phyloP scores from a whole-genome alignment of 2,329 filamentous ascomycete genomes.

The Hortaea werneckii region DNA sequence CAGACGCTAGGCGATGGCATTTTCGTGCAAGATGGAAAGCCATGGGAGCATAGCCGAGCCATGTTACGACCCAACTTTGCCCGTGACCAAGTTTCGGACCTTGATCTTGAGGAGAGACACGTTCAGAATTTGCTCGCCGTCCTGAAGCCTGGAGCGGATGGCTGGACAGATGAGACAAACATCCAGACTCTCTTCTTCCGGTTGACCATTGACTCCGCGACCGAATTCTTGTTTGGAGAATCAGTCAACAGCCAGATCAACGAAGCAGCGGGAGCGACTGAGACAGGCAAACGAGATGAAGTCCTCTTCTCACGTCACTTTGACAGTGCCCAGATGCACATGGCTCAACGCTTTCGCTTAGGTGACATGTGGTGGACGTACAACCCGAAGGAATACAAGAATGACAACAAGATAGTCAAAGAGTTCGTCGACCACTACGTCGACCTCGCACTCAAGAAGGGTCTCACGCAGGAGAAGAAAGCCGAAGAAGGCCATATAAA shows the following conservation, averaged over 20 bases:
- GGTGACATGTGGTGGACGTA: constrained; percentile 27
- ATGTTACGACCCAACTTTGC: constrained; percentile 30
- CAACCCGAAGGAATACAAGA: constrained; percentile 27
- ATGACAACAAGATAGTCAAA: constrained; percentile 32
- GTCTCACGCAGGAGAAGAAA: constrained; percentile 9
- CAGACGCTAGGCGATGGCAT: constrained; percentile 24
- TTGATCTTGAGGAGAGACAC: constrained; percentile 27
- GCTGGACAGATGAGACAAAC: constrained; percentile 23
- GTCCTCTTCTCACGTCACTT: constrained; percentile 34
- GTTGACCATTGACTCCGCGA: constrained; percentile 40
- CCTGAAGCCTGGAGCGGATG: constrained; percentile 16
- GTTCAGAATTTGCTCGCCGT: constrained; percentile 25
- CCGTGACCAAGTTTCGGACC: constrained; percentile 28
- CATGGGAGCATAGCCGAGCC: constrained; percentile 27
- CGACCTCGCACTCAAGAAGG: constrained; percentile 32
- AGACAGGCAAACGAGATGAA: constrained; percentile 15
- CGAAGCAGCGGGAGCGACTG: constrained; percentile 18
- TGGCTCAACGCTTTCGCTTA: constrained; percentile 27
- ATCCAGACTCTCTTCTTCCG: constrained; percentile 36
- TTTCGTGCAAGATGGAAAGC: constrained; percentile 25
- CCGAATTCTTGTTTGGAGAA: constrained; percentile 39
- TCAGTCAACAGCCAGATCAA: constrained; percentile 28
- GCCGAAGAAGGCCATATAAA: constrained; percentile 20
- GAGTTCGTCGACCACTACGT: constrained; percentile 34
- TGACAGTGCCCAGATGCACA: constrained; percentile 30